Evolutionary conservation across 2,329 filamentous ascomycete species (phyloP).

Genomic region (Cytospora mali): DNA sequence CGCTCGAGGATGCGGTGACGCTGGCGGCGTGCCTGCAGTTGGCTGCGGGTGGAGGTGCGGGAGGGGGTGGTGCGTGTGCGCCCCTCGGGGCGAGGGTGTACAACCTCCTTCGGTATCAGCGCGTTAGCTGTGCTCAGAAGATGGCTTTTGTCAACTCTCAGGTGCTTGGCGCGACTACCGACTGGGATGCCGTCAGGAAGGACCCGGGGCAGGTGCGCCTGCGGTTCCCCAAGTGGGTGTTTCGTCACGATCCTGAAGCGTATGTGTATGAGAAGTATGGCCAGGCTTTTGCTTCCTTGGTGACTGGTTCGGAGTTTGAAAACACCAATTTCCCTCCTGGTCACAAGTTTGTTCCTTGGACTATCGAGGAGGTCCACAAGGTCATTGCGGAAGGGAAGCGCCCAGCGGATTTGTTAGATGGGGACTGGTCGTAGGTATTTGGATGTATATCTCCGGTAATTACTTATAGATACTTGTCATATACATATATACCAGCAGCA

Average conservation of each 20-base stretch:
- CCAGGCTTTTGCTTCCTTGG: conserved; percentile 38
- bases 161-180: too few relatives aligned
- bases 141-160: too few relatives aligned
- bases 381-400: not conserved
- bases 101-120: too few relatives aligned
- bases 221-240: conserved; percentile 42
- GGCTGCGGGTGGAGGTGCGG: too few relatives aligned
- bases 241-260: conserved; percentile 41
- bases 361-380: conserved; percentile 7
- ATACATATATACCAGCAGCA: too few relatives aligned
- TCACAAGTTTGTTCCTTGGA: conserved; percentile 44
- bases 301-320: conserved; percentile 36
- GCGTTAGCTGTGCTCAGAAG: too few relatives aligned
- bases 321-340: conserved; percentile 40
- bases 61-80: too few relatives aligned
- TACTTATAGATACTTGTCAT: too few relatives aligned
- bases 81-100: too few relatives aligned
- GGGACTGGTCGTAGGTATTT: conserved; percentile 9
- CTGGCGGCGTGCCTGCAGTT: too few relatives aligned
- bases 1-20: too few relatives aligned
- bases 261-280: conserved; percentile 42
- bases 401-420: not conserved
- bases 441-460: too few relatives aligned
- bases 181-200: conserved; percentile 38
- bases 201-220: conserved; percentile 41